A percentile compares a stretch with the other conserved stretches of the same genome.
These are phyloP conservation scores for Saturnispora sanitii DNA, from an alignment of 805 yeast genomes.

Conservation along the genomic window DNA sequence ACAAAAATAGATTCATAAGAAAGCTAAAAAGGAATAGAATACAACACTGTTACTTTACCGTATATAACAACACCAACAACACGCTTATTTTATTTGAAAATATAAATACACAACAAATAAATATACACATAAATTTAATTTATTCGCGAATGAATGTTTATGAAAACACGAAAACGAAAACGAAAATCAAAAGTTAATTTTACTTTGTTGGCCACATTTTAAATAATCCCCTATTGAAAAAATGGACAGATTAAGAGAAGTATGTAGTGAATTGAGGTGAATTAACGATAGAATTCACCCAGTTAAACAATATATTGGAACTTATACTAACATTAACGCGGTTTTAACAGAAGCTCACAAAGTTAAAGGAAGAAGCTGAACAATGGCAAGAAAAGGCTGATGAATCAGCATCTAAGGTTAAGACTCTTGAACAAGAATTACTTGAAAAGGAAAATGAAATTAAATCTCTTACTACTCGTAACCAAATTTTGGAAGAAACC, in stretches of 20 bases:
- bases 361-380: conserved; percentile 90
- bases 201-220: not conserved
- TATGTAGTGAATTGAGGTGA: conserved; percentile 20
- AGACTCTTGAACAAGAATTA: conserved; percentile 85
- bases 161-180: not conserved
- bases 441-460: conserved; percentile 92
- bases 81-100: too few relatives aligned
- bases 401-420: conserved; percentile 68
- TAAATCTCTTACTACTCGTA: conserved; percentile 85
- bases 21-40: too few relatives aligned
- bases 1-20: too few relatives aligned
- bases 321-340: not conserved
- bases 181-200: not conserved
- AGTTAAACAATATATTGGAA: too few relatives aligned
- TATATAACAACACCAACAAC: too few relatives aligned
- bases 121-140: too few relatives aligned
- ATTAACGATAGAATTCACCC: too few relatives aligned
- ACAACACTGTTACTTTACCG: too few relatives aligned
- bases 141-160: too few relatives aligned
- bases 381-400: conserved; percentile 96
- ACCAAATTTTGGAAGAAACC: conserved; percentile 75
- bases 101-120: too few relatives aligned
- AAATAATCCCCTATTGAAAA: too few relatives aligned
- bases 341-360: conserved; percentile 61
- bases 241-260: conserved; percentile 44